phyloP scores from a whole-genome alignment of 192 early-diverging fungal species.

The Oehlia diaphana region DNA sequence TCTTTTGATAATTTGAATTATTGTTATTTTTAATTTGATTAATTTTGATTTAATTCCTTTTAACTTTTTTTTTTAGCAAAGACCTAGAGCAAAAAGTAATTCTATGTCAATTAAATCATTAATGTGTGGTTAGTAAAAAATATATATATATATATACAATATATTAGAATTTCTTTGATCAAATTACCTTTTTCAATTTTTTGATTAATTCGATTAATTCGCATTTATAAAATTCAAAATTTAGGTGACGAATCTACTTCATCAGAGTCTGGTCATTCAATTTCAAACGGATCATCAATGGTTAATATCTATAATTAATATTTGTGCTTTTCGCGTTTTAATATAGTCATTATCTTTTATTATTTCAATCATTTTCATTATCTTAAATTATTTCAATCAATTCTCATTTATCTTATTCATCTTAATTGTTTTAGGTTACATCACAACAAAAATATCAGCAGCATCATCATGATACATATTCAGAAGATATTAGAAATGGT shows the following conservation, averaged over 20 bases:
- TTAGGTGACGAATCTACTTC: slow-evolving; percentile 7
- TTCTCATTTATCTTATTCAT: neutral
- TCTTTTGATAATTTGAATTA: too few relatives aligned
- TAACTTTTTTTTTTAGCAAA: neutral
- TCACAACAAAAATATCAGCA: neutral
- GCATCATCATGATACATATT: neutral
- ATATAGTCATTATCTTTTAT: too few relatives aligned
- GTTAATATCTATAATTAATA: neutral
- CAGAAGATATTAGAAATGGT: slow-evolving; percentile 12
- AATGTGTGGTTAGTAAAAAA: neutral
- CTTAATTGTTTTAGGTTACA: neutral
- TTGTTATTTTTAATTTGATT: neutral
- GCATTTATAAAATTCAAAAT: neutral
- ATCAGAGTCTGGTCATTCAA: neutral
- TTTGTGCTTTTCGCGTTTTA: too few relatives aligned
- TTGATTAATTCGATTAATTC: too few relatives aligned
- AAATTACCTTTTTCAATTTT: too few relatives aligned
- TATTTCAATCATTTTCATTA: too few relatives aligned
- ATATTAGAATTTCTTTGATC: neutral
- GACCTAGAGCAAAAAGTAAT: neutral
- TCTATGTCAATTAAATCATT: slow-evolving; percentile 10
- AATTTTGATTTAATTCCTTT: neutral
- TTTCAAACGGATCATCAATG: neutral
- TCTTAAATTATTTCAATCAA: too few relatives aligned
- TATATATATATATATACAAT: too few relatives aligned